These are phyloP conservation scores for Penicillium lividum DNA, from an alignment of 495 filamentous ascomycete species.

Conservation along the genomic window DNA sequence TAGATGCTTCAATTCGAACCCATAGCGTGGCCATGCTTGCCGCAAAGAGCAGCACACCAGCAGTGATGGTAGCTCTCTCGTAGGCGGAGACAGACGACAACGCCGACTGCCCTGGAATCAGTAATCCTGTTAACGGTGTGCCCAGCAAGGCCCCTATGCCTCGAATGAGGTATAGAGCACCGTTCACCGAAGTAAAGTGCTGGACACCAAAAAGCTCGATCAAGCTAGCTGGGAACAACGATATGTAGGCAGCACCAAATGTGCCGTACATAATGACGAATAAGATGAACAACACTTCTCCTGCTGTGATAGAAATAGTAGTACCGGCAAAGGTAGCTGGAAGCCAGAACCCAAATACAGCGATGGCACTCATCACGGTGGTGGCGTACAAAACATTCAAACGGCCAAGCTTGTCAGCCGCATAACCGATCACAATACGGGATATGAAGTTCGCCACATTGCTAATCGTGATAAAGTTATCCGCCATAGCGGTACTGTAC, in stretches of 20 bases:
- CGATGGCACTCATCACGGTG: slow-evolving; percentile 43
- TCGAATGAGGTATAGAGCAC: slow-evolving; percentile 57
- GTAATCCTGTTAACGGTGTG: slow-evolving; percentile 45
- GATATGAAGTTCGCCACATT: slow-evolving; percentile 58
- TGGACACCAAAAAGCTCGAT: slow-evolving; percentile 60
- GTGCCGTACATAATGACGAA: slow-evolving; percentile 57
- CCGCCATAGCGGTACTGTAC: slow-evolving; percentile 35
- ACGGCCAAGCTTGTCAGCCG: slow-evolving; percentile 49
- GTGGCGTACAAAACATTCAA: slow-evolving; percentile 56
- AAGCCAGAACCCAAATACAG: slow-evolving; percentile 55
- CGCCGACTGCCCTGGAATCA: slow-evolving; percentile 32
- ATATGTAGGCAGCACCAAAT: slow-evolving; percentile 47
- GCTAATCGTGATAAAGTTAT: slow-evolving; percentile 53
- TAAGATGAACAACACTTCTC: slow-evolving; percentile 46
- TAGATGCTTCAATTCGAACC: slow-evolving; percentile 35
- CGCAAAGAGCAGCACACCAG: slow-evolving; percentile 33
- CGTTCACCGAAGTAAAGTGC: slow-evolving; percentile 59
- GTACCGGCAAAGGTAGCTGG: slow-evolving; percentile 30
- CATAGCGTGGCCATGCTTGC: slow-evolving; percentile 38
- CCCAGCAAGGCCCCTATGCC: slow-evolving; percentile 56
- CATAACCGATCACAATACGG: slow-evolving; percentile 51
- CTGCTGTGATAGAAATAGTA: slow-evolving; percentile 20
- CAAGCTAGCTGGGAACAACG: slow-evolving; percentile 43
- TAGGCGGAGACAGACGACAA: slow-evolving; percentile 26
- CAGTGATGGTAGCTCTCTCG: slow-evolving; percentile 31